phyloP scores from a whole-genome alignment of 345 rosid genomes.

The Syzygium grande region DNA sequence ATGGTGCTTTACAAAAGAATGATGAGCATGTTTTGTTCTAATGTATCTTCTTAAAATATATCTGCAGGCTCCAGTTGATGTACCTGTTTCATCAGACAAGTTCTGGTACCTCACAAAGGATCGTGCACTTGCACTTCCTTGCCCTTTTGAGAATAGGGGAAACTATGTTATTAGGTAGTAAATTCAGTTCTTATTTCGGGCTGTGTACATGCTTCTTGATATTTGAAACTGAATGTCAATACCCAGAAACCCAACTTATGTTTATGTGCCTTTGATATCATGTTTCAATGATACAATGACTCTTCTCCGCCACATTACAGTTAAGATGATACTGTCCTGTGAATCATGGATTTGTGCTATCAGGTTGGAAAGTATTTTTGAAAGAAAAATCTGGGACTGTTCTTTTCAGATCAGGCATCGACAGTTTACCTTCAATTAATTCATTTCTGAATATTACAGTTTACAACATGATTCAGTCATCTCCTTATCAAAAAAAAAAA shows the following conservation, averaged over 20 bases:
- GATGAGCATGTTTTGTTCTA: neutral
- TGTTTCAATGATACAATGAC: neutral
- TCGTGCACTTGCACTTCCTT: constrained; percentile 73
- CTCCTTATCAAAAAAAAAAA: no score
- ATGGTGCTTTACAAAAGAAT: neutral
- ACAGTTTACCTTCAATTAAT: neutral
- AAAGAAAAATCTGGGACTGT: neutral
- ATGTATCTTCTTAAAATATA: neutral
- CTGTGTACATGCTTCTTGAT: neutral
- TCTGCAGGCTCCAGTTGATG: constrained; percentile 61
- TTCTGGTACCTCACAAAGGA: constrained; percentile 78
- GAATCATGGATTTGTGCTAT: neutral
- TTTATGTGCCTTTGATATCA: neutral
- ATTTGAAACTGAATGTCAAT: neutral
- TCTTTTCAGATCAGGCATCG: neutral
- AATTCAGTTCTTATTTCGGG: neutral
- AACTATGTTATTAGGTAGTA: constrained; percentile 85
- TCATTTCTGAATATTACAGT: neutral
- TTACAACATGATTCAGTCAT: neutral
- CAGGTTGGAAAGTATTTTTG: neutral
- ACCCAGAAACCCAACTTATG: neutral
- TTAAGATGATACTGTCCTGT: neutral
- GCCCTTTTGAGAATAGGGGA: constrained; percentile 81
- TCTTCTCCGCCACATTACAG: neutral
- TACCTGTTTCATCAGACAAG: constrained; percentile 83